A percentile compares a stretch with the other conserved stretches of the same genome.
Evolutionary conservation across 495 filamentous ascomycete species (phyloP).

Genomic region (Penicillium odoratum): DNA sequence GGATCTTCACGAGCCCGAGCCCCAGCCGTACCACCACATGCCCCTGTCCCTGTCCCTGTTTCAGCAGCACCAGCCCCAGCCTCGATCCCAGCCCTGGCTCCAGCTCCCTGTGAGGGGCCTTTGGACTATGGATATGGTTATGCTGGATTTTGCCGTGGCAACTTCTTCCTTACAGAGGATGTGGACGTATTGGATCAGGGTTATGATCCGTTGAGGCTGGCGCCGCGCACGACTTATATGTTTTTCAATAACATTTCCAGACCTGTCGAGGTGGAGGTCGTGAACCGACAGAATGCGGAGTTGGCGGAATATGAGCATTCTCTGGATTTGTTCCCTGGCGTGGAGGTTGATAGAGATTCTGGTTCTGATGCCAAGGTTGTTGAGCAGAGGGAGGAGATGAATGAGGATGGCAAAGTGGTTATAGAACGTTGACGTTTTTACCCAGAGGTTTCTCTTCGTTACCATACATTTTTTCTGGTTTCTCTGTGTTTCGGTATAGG

Average conservation of each 20-base stretch:
- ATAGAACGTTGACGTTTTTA: background rate
- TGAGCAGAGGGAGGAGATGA: background rate
- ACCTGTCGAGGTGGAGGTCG: background rate
- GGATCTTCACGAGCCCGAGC: background rate
- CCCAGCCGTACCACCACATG: background rate
- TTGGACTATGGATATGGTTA: conserved; percentile 14
- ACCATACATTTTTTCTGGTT: no score
- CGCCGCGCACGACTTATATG: background rate
- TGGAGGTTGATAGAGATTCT: background rate
- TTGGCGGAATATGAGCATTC: background rate
- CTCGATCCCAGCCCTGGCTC: background rate
- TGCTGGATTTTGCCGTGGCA: background rate
- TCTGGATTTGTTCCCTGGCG: conserved; percentile 4
- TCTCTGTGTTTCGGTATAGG: no score
- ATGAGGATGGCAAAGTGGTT: background rate
- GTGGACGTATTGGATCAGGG: background rate
- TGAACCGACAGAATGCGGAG: background rate
- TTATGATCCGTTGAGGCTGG: background rate
- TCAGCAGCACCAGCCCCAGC: background rate
- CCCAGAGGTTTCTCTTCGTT: no score
- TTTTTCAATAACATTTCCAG: background rate
- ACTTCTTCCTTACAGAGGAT: background rate
- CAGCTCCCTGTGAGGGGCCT: no score
- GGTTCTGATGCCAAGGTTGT: background rate
- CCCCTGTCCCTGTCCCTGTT: background rate